Evolutionary conservation across 2,329 filamentous ascomycete species (phyloP).

Genomic region (Penicillium sclerotiorum): DNA sequence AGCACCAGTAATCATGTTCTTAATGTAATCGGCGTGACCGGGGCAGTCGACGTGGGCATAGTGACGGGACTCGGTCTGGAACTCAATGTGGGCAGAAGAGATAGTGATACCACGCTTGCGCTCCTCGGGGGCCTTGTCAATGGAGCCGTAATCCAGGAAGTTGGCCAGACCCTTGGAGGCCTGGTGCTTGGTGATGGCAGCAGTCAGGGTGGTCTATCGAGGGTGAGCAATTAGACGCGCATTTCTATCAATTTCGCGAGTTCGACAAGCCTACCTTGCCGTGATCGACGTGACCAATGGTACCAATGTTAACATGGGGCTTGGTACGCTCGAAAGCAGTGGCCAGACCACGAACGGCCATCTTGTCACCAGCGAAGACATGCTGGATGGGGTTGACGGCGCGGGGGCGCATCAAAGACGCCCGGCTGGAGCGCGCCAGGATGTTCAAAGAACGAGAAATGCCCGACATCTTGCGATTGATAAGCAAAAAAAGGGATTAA

Average conservation of each 20-base stretch:
- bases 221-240: constrained; percentile 20
- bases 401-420: constrained; percentile 69
- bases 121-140: constrained; percentile 99
- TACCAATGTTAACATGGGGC: constrained; percentile 98
- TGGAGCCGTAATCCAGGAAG: constrained; percentile 96
- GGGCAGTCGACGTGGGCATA: constrained; percentile 99
- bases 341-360: constrained; percentile 58
- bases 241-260: constrained; percentile 7
- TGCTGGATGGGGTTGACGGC: constrained; percentile 74
- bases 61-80: constrained; percentile 89
- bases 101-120: constrained; percentile 99
- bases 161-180: constrained; percentile 89
- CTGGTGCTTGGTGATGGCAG: constrained; percentile 98
- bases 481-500: constrained; percentile 32
- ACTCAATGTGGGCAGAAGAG: constrained; percentile 97
- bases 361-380: constrained; percentile 50
- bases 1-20: constrained; percentile 99
- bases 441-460: constrained; percentile 77
- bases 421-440: constrained; percentile 79
- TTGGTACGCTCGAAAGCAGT: constrained; percentile 81
- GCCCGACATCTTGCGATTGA: constrained; percentile 69
- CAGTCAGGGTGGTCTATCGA: constrained; percentile 88
- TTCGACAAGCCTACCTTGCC: constrained; percentile 72
- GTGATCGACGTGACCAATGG: constrained; percentile 99
- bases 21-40: constrained; percentile 99